Evolutionary conservation across 768 basidiomycete genomes (phyloP).

Genomic region (Dendrothele bispora): DNA sequence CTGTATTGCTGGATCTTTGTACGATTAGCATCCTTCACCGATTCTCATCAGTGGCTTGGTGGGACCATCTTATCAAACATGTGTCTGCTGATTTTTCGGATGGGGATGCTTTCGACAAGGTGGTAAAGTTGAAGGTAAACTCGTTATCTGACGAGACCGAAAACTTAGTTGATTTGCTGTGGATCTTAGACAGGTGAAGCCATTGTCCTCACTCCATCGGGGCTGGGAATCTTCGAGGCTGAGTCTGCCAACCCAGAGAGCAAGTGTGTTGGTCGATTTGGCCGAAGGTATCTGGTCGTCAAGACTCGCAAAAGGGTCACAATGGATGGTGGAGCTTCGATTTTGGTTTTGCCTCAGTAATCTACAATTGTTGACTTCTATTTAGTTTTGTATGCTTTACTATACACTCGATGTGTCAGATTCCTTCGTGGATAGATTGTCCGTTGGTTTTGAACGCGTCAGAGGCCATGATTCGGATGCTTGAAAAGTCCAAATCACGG

Average conservation of each 20-base stretch:
- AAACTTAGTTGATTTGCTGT: constrained; percentile 2
- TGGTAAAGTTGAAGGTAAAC: constrained; percentile 62
- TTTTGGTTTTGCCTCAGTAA: constrained; percentile 41
- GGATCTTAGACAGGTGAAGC: constrained; percentile 65
- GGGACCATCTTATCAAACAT: constrained; percentile 66
- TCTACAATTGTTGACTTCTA: too few relatives aligned
- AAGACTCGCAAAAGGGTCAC: constrained; percentile 66
- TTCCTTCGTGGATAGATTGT: too few relatives aligned
- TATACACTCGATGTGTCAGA: too few relatives aligned
- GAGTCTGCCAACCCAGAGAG: constrained; percentile 5
- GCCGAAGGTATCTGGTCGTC: constrained; percentile 57
- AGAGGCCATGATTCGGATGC: not conserved
- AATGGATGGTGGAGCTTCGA: constrained; percentile 62
- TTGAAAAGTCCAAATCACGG: constrained; percentile 46
- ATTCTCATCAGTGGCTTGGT: constrained; percentile 78
- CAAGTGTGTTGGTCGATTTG: constrained; percentile 47
- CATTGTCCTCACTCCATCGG: constrained; percentile 66
- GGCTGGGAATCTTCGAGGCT: constrained; percentile 43
- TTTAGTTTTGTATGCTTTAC: too few relatives aligned
- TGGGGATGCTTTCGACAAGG: constrained; percentile 62
- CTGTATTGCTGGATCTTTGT: constrained; percentile 66
- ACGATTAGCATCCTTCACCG: constrained; percentile 66
- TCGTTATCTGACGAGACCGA: not conserved
- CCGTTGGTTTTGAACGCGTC: not conserved
- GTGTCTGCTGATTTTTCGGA: constrained; percentile 62